Conservation (phyloP, 1,284 basidiomycete species). For the Coniophora puteana region DNA sequence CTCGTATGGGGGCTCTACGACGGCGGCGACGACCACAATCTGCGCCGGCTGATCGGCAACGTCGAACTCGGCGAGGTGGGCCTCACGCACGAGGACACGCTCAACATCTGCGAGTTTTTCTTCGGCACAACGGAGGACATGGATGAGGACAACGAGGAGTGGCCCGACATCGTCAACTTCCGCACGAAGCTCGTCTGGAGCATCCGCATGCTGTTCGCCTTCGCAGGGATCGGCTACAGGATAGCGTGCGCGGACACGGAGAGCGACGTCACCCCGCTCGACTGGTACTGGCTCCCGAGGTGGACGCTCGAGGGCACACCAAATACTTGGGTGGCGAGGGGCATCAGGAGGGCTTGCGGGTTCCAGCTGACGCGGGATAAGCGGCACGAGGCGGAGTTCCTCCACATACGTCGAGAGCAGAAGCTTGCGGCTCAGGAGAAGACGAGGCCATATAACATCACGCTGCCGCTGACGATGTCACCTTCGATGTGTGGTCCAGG, state of each 20-base stretch:
- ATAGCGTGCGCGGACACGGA: constrained; percentile 3
- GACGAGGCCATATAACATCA: no score
- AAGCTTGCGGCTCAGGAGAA: no score
- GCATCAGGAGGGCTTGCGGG: constrained; percentile 3
- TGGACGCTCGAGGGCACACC: constrained; percentile 1
- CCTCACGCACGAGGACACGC: background rate
- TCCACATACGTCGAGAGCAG: no score
- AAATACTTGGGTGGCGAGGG: constrained; percentile 1
- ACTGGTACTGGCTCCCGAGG: background rate
- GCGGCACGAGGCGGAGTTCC: no score
- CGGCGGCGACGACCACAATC: background rate
- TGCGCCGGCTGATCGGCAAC: no score
- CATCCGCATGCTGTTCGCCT: constrained; percentile 1
- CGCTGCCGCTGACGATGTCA: no score
- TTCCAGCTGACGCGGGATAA: constrained; percentile 1
- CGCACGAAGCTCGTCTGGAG: background rate
- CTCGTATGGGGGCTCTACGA: constrained; percentile 3
- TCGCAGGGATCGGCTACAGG: constrained; percentile 1
- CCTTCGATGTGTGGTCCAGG: no score
- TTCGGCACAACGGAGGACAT: background rate
- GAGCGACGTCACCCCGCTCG: background rate
- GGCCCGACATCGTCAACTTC: background rate
- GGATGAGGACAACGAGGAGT: background rate
- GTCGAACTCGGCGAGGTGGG: constrained; percentile 1
- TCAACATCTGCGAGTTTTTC: constrained; percentile 1